A percentile compares a stretch with the other conserved stretches of the same genome.
Conservation (phyloP, 352 stramenopile genomes). For the Phytophthora pistaciae region DNA sequence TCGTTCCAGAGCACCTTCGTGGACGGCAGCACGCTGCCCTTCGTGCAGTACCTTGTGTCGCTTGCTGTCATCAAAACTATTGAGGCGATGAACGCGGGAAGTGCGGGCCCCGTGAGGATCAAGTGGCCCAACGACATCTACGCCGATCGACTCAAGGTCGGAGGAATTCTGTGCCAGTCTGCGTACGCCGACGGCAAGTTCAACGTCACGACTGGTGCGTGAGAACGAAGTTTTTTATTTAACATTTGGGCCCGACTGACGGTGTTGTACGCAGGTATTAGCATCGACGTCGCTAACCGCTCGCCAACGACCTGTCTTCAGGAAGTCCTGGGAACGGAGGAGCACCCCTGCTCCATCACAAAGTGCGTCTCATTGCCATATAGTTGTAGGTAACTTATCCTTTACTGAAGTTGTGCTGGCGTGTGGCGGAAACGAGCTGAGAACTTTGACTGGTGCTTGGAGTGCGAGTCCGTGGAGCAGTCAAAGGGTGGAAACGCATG, state of each 20-base stretch:
- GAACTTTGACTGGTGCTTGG: no score
- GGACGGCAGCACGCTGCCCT: conserved; percentile 82
- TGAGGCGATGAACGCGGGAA: conserved; percentile 56
- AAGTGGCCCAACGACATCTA: conserved; percentile 96
- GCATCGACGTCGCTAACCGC: conserved; percentile 93
- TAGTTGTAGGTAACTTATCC: neutral
- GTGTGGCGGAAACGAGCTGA: neutral
- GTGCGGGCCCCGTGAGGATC: conserved; percentile 78
- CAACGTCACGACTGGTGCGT: conserved; percentile 82
- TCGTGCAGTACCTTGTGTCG: conserved; percentile 92
- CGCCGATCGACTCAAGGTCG: conserved; percentile 89
- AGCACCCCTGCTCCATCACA: conserved; percentile 69
- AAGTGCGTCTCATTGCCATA: conserved; percentile 55
- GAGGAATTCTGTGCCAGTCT: conserved; percentile 91
- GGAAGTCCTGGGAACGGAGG: conserved; percentile 73
- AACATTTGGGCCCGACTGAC: neutral
- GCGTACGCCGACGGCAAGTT: conserved; percentile 85
- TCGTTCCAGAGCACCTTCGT: conserved; percentile 89
- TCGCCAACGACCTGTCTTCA: conserved; percentile 88
- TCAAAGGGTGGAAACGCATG: no score
- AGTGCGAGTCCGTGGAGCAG: no score
- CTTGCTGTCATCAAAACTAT: conserved; percentile 87
- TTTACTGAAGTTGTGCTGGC: neutral
- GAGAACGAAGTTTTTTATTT: neutral
- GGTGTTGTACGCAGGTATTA: conserved; percentile 56